Base-by-base conservation (phyloP, 306 rosid genomes). In the Clitoria ternatea region DNA sequence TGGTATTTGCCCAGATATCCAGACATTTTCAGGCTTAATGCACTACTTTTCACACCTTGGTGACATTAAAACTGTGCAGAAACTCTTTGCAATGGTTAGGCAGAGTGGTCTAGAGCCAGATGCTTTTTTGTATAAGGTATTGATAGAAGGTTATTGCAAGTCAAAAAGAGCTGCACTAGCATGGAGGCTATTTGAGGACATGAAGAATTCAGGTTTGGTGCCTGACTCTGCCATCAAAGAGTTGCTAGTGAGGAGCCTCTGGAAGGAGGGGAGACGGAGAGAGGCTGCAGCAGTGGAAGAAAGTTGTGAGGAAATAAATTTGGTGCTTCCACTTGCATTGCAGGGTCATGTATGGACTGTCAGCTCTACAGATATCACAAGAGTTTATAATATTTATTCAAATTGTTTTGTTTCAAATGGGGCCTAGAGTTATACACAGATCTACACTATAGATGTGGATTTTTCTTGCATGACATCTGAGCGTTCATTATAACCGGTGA, bases 271-370 rank as follows among this genome's bases (percentile, higher is more conserved):
- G 72, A 85, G 83, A 79, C 81, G 96, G 49, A 82, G 86, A 69
- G 97, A 91, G 74, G 97, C 91, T 42, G 93, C 96, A 20, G 76
- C 86, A 11, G 90, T 87, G 32, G 87, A 85, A 79, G 96, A 85
- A 78, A 79, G 82, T 60, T 89, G 78, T 56, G 85, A 82, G 77
- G 88, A 87, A 74, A 71, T 70, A 50, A 79, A 56, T 30, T 69
- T 60, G 7, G 81, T 61, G 26, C 87, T 85, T 82, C 96, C 88
- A 11, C 88, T 62, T 37, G 64, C 77, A 74, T 73, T 85, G 68
- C 84, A 45, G 7, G 96, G 91, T 61, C 96, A 89, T 83, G 71
- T 73, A 75, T 91, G 97, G 97, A 76, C 82, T 7, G 87, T 89
- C 63, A 87, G 90, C 80, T 84, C 93, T 47, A 74, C 86, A 2